Percentiles rank a stretch among this genome's conserved stretches.
Evolutionary conservation across 2,329 filamentous ascomycete genomes (phyloP).

Genomic region (Lachnellula cervina): DNA sequence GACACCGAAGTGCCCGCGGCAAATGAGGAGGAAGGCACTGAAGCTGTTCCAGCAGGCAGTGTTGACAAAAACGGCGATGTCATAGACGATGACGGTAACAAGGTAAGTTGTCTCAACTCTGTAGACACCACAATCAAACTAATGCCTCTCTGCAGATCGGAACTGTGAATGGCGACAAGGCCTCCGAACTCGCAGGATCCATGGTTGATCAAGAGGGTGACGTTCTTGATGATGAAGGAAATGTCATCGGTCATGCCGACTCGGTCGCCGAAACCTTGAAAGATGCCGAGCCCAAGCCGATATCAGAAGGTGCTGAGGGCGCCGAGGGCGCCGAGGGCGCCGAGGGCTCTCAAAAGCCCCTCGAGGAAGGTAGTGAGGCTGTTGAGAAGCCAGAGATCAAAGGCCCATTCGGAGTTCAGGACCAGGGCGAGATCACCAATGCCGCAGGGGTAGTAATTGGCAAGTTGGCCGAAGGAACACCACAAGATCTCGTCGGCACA

Average conservation of each 20-base stretch:
- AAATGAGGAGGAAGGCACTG: slow-evolving; percentile 6
- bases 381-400: slow-evolving; percentile 48
- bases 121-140: too few relatives aligned
- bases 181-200: slow-evolving; percentile 49
- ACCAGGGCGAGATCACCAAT: slow-evolving; percentile 51
- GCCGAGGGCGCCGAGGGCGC: background rate
- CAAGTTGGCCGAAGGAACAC: slow-evolving; percentile 39
- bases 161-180: slow-evolving; percentile 59
- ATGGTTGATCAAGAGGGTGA: slow-evolving; percentile 50
- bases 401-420: slow-evolving; percentile 40
- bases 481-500: slow-evolving; percentile 49
- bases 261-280: slow-evolving; percentile 1
- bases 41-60: slow-evolving; percentile 18
- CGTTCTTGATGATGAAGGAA: slow-evolving; percentile 50
- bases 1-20: background rate
- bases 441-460: slow-evolving; percentile 49
- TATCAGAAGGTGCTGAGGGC: background rate
- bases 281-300: slow-evolving; percentile 3
- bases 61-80: slow-evolving; percentile 49
- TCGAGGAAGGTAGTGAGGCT: slow-evolving; percentile 11
- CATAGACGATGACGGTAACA: slow-evolving; percentile 45
- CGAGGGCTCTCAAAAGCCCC: slow-evolving; percentile 4
- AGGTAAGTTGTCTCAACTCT: too few relatives aligned
- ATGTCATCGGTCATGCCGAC: slow-evolving; percentile 39
- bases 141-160: slow-evolving; percentile 33